Conservation (phyloP, 306 rosid genomes). For the Elaeagnus macrophylla region DNA sequence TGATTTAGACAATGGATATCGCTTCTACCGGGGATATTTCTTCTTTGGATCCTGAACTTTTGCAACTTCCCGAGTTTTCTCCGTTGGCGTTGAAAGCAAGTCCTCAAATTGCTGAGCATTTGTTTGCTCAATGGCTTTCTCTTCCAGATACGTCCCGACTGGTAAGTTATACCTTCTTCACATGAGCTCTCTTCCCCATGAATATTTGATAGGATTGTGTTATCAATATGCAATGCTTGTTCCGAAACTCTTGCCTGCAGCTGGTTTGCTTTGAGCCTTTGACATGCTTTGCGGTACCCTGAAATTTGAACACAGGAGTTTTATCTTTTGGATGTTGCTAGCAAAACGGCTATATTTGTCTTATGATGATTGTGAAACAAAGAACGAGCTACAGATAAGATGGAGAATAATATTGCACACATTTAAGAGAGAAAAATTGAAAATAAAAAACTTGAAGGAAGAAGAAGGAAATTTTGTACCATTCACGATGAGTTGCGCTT, state of each 20-base stretch:
- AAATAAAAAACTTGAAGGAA: too few species aligned
- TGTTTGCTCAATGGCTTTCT: slow-evolving; percentile 73
- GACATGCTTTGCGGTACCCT: background rate
- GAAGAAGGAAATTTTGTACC: too few species aligned
- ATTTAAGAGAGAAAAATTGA: too few species aligned
- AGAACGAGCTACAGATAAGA: too few species aligned
- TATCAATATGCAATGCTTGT: slow-evolving; percentile 3
- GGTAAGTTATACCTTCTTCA: slow-evolving; percentile 25
- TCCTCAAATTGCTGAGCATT: slow-evolving; percentile 59
- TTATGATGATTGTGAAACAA: too few species aligned
- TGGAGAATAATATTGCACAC: too few species aligned
- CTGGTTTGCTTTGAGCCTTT: slow-evolving; percentile 3
- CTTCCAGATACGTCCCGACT: slow-evolving; percentile 65
- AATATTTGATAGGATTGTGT: background rate
- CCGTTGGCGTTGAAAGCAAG: slow-evolving; percentile 45
- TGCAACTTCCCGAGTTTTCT: slow-evolving; percentile 73
- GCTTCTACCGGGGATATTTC: slow-evolving; percentile 40
- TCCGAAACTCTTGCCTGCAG: slow-evolving; percentile 1
- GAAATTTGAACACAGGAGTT: too few species aligned
- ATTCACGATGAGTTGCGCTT: too few species aligned
- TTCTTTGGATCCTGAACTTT: slow-evolving; percentile 57
- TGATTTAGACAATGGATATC: slow-evolving; percentile 45
- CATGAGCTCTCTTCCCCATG: background rate
- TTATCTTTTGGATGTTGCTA: too few species aligned
- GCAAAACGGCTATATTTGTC: too few species aligned